Evolutionary conservation across 306 rosid genomes (phyloP).

Genomic region (Ziziphus jujuba): DNA sequence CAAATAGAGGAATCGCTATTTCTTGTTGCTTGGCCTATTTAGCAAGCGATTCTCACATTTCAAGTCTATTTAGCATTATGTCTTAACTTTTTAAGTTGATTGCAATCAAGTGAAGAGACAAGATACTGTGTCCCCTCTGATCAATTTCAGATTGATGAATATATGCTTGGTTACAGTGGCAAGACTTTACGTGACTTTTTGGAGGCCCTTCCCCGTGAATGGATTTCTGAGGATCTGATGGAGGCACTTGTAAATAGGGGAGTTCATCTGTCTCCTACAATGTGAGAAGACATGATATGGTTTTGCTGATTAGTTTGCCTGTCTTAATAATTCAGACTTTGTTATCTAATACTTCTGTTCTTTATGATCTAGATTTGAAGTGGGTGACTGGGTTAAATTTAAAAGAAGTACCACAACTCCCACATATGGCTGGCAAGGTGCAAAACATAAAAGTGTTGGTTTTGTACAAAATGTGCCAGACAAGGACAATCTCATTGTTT

Average conservation of each 20-base stretch:
- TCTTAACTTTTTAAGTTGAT: conserved; percentile 10
- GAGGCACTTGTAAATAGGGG: conserved; percentile 79
- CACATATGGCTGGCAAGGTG: conserved; percentile 88
- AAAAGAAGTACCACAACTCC: conserved; percentile 78
- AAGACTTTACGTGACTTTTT: conserved; percentile 81
- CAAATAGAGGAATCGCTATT: conserved; percentile 4
- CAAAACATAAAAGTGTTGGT: conserved; percentile 81
- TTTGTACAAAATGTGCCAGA: conserved; percentile 87
- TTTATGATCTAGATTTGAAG: conserved; percentile 61
- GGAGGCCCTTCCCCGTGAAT: conserved; percentile 92
- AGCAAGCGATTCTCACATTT: conserved; percentile 10
- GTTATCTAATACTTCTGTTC: not conserved
- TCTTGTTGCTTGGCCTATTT: conserved; percentile 13
- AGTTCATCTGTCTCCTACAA: conserved; percentile 73
- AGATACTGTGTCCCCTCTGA: conserved; percentile 15
- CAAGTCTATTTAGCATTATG: not conserved
- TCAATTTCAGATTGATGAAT: conserved; percentile 13
- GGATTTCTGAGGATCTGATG: conserved; percentile 94
- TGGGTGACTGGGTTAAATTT: conserved; percentile 94
- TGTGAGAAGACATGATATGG: conserved; percentile 46
- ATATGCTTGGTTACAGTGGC: conserved; percentile 67
- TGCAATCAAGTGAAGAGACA: conserved; percentile 6
- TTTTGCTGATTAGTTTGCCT: conserved; percentile 8
- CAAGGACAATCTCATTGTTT: conserved; percentile 69
- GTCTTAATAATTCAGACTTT: not conserved